These are phyloP conservation scores for Cercospora sp. DNA, from an alignment of 2,329 filamentous ascomycete species.

Conservation along the genomic window DNA sequence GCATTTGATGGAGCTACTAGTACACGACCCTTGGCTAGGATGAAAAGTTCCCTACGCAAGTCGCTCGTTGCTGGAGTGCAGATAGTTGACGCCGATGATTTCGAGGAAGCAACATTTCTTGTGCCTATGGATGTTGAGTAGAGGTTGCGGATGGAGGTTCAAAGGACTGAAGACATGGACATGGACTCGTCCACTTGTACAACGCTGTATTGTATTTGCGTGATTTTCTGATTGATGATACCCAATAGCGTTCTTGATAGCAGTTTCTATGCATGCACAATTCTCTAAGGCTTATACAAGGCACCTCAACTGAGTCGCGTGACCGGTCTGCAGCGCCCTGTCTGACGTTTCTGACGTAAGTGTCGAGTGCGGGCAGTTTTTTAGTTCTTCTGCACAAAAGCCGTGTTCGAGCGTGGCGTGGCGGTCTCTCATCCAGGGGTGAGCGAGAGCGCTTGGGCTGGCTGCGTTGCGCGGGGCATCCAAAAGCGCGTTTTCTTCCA, in stretches of 20 bases:
- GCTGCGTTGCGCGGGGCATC: not conserved
- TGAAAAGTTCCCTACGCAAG: conserved; percentile 36
- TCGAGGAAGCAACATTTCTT: conserved; percentile 68
- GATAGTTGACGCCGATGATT: conserved; percentile 55
- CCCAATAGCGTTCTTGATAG: not conserved
- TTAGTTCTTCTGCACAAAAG: not conserved
- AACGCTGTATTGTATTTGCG: not conserved
- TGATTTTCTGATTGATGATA: not conserved
- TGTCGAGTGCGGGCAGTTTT: not conserved
- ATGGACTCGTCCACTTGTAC: not conserved
- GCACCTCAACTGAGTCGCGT: not conserved
- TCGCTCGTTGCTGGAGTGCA: conserved; percentile 40
- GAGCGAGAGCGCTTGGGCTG: not conserved
- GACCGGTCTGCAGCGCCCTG: not conserved
- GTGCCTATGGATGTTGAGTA: conserved; percentile 32
- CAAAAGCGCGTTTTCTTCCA: not conserved
- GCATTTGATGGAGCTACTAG: not conserved
- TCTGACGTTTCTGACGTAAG: not conserved
- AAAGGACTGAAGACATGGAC: too few species aligned
- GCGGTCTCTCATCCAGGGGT: not conserved
- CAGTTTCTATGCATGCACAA: not conserved
- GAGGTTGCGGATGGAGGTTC: too few species aligned
- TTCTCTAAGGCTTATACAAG: not conserved
- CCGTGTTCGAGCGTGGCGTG: not conserved
- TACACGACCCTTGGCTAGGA: conserved; percentile 30